These are phyloP conservation scores for Phytophthora idaei DNA, from an alignment of 352 stramenopile genomes.

Conservation along the genomic window DNA sequence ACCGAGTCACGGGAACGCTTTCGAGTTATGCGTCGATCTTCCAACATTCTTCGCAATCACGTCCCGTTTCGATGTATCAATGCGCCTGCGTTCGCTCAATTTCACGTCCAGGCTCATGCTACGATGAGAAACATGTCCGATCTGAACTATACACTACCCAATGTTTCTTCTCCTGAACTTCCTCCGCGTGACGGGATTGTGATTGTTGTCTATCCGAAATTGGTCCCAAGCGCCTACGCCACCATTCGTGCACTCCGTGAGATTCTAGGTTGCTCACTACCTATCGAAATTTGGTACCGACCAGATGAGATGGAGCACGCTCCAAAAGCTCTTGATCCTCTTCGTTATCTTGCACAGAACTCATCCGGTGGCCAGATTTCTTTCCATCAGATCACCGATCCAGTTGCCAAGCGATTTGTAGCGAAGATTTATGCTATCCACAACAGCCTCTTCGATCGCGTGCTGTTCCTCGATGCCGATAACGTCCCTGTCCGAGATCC, in stretches of 20 bases:
- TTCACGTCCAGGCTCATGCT: conserved; percentile 32
- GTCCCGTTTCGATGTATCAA: conserved; percentile 48
- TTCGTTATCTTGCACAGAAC: conserved; percentile 30
- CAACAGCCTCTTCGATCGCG: conserved; percentile 42
- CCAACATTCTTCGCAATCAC: conserved; percentile 30
- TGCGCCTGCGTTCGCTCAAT: conserved; percentile 45
- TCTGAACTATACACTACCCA: background rate
- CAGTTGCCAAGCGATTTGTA: conserved; percentile 45
- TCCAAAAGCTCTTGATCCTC: conserved; percentile 7
- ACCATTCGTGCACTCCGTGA: conserved; percentile 37
- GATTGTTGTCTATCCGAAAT: conserved; percentile 61
- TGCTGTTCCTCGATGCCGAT: conserved; percentile 64
- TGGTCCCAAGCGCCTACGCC: conserved; percentile 38
- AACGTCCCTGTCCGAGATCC: conserved; percentile 55
- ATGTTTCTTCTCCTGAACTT: background rate
- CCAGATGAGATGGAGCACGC: conserved; percentile 35
- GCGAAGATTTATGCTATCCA: conserved; percentile 57
- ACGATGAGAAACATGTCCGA: conserved; percentile 1
- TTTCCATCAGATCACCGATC: conserved; percentile 30
- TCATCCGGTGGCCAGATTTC: conserved; percentile 20
- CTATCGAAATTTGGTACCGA: conserved; percentile 69
- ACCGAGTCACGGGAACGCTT: conserved; percentile 30
- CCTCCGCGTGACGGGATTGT: conserved; percentile 42
- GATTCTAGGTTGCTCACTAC: conserved; percentile 40
- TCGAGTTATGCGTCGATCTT: conserved; percentile 39